Conservation (phyloP, 495 filamentous ascomycete genomes). For the Parachaetomium inaequale region DNA sequence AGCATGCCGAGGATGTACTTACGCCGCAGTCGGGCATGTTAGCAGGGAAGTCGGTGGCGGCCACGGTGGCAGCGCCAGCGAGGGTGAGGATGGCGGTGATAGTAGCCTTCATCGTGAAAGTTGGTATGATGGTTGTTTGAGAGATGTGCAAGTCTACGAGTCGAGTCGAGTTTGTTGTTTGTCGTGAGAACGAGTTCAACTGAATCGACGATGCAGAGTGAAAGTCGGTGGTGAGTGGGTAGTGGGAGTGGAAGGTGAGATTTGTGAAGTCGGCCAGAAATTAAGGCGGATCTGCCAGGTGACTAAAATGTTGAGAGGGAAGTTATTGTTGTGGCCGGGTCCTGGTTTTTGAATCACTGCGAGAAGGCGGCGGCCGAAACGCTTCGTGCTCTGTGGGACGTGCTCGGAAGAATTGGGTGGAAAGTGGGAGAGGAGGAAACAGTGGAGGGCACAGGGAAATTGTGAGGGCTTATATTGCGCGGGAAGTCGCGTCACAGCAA, state of each 20-base stretch:
- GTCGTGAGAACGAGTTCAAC: not conserved
- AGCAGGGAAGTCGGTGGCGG: slow-evolving; percentile 30
- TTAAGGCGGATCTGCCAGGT: not conserved
- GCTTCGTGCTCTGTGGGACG: not conserved
- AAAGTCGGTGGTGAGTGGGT: not conserved
- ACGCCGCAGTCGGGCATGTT: slow-evolving; percentile 40
- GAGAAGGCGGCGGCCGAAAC: no score
- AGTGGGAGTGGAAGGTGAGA: slow-evolving; percentile 2
- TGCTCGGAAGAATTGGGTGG: not conserved
- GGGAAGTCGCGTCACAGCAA: slow-evolving; percentile 13
- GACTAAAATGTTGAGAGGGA: not conserved
- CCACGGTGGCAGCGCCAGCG: slow-evolving; percentile 29
- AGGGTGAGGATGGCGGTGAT: slow-evolving; percentile 31
- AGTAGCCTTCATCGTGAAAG: slow-evolving; percentile 39
- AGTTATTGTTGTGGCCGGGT: no score
- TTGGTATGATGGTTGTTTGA: not conserved
- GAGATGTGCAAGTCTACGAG: slow-evolving; percentile 2
- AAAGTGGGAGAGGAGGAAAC: not conserved
- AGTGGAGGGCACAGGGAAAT: not conserved
- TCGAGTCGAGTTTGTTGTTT: not conserved
- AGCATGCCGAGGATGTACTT: slow-evolving; percentile 26
- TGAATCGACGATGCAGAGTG: slow-evolving; percentile 1
- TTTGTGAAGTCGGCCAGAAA: not conserved
- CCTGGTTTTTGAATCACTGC: no score
- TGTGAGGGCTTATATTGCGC: slow-evolving; percentile 12